Percentiles rank a stretch among this genome's conserved stretches.
Evolutionary conservation across 306 rosid genomes (phyloP).

Genomic region (Pterocarpus santalinus): DNA sequence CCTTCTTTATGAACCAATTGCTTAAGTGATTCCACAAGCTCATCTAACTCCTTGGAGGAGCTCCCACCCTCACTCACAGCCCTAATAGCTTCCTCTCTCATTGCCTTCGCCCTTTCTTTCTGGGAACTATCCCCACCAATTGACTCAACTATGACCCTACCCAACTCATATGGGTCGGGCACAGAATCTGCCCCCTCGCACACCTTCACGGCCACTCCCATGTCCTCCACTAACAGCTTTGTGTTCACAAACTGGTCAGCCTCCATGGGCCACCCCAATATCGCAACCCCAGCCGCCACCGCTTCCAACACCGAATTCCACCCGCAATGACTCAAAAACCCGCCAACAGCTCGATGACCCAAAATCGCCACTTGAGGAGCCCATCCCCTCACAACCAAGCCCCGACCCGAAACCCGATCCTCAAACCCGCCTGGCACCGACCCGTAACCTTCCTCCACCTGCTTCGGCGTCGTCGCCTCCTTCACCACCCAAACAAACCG

Average conservation of each 20-base stretch:
- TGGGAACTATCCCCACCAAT: conserved; percentile 41
- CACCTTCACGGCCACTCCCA: conserved; percentile 55
- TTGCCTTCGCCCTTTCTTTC: conserved; percentile 45
- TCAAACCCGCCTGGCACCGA: conserved; percentile 61
- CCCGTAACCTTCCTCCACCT: conserved; percentile 44
- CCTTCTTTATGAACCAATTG: conserved; percentile 35
- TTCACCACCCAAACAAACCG: conserved; percentile 74
- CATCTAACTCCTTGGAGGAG: conserved; percentile 54
- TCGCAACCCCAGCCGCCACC: conserved; percentile 52
- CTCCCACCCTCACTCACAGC: conserved; percentile 55
- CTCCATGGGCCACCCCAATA: conserved; percentile 89
- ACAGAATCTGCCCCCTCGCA: conserved; percentile 63
- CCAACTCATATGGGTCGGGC: conserved; percentile 62
- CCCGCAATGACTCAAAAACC: conserved; percentile 54
- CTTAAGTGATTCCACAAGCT: conserved; percentile 48
- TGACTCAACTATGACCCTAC: conserved; percentile 28
- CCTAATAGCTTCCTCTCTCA: conserved; percentile 51
- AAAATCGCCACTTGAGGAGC: conserved; percentile 40
- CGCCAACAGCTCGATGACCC: conserved; percentile 49
- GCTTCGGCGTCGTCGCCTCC: conserved; percentile 23
- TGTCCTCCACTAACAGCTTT: conserved; percentile 61
- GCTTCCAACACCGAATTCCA: conserved; percentile 69
- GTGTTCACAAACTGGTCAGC: conserved; percentile 77
- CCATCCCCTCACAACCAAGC: conserved; percentile 55
- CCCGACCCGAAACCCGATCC: conserved; percentile 59